Percentiles rank a stretch among this genome's conserved stretches.
Evolutionary conservation across 192 early-diverging fungal genomes (phyloP).

Genomic region (Backusella psychrophila): DNA sequence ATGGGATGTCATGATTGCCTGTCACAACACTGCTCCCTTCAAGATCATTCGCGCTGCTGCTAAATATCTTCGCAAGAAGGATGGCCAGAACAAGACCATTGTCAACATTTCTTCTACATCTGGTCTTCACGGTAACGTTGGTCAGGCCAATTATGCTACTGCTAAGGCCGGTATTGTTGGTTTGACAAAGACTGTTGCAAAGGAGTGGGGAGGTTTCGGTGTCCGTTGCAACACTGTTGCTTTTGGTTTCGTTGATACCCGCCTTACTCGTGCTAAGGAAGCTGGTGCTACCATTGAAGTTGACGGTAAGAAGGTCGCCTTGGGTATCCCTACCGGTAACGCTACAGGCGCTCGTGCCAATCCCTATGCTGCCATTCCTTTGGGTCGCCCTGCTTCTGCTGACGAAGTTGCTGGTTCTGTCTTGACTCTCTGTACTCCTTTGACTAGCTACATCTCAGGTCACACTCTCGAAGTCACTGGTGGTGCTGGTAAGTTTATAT

Average conservation of each 20-base stretch:
- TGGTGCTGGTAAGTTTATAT: conserved; percentile 44
- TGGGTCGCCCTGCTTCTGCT: conserved; percentile 53
- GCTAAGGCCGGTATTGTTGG: conserved; percentile 94
- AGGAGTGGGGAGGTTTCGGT: conserved; percentile 66
- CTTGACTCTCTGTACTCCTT: conserved; percentile 56
- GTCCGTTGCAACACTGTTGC: conserved; percentile 64
- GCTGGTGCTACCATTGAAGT: conserved; percentile 58
- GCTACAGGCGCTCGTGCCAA: conserved; percentile 32
- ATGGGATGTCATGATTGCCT: conserved; percentile 87
- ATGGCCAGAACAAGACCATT: conserved; percentile 53
- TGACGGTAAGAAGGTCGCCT: conserved; percentile 55
- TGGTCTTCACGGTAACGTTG: conserved; percentile 89
- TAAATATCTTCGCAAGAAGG: conserved; percentile 54
- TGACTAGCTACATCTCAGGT: conserved; percentile 56
- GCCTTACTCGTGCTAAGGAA: conserved; percentile 64
- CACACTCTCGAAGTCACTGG: conserved; percentile 63
- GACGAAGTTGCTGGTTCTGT: conserved; percentile 64
- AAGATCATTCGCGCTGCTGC: conserved; percentile 59
- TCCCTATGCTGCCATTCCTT: conserved; percentile 49
- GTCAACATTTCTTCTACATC: conserved; percentile 58
- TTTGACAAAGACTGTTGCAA: conserved; percentile 89
- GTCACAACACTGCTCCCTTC: conserved; percentile 65
- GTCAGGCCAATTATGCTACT: conserved; percentile 93
- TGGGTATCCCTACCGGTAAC: conserved; percentile 57
- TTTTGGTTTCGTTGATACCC: conserved; percentile 64